These are phyloP conservation scores for Holtermanniella nyarrowii DNA, from an alignment of 768 basidiomycete species.

Conservation along the genomic window DNA sequence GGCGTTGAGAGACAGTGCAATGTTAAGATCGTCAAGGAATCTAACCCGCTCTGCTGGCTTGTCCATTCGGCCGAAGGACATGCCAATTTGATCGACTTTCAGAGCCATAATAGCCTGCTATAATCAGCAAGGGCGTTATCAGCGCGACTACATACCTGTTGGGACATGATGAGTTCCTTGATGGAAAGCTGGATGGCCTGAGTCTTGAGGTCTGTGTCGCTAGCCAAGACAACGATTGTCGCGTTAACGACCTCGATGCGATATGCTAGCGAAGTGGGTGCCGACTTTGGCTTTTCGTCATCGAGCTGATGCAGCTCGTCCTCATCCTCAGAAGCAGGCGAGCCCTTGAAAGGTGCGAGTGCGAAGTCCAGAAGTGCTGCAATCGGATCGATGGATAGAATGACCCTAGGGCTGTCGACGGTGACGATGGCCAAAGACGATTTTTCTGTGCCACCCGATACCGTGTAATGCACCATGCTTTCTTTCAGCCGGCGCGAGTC, in stretches of 20 bases:
- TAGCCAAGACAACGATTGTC: constrained; percentile 75
- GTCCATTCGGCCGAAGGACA: constrained; percentile 89
- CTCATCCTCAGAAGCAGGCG: constrained; percentile 9
- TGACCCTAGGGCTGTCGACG: constrained; percentile 82
- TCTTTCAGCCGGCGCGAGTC: neutral
- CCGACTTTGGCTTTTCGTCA: constrained; percentile 3
- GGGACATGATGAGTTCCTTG: constrained; percentile 72
- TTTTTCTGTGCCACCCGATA: constrained; percentile 51
- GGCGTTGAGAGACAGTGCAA: constrained; percentile 77
- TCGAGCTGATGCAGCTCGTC: constrained; percentile 1
- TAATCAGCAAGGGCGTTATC: neutral
- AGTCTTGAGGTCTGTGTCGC: constrained; percentile 64
- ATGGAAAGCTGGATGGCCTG: constrained; percentile 81
- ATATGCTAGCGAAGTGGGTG: constrained; percentile 45
- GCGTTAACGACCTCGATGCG: constrained; percentile 83
- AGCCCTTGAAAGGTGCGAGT: constrained; percentile 47
- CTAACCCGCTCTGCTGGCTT: constrained; percentile 68
- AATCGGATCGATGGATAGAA: constrained; percentile 84
- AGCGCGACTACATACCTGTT: constrained; percentile 54
- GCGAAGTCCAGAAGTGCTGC: constrained; percentile 83
- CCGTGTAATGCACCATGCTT: constrained; percentile 74
- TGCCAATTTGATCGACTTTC: constrained; percentile 69
- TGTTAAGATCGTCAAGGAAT: constrained; percentile 84
- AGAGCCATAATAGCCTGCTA: constrained; percentile 69
- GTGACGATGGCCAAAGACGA: constrained; percentile 70